phyloP scores from a whole-genome alignment of 306 rosid species.

The Vachellia pachyceras region DNA sequence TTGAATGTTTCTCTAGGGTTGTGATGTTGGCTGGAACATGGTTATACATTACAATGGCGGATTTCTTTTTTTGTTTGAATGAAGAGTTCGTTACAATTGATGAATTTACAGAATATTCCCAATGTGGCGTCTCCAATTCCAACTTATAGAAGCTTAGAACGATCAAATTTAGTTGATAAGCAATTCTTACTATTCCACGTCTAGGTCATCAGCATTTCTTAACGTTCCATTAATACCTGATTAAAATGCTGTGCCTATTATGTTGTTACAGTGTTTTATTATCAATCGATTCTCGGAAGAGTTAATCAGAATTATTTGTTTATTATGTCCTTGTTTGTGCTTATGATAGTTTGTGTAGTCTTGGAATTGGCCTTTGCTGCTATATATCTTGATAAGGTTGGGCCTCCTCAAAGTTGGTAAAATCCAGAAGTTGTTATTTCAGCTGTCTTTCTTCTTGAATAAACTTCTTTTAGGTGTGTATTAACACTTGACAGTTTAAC shows the following conservation, averaged over 20 bases:
- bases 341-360: conserved; percentile 6
- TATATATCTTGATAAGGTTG: conserved; percentile 7
- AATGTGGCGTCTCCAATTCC: neutral
- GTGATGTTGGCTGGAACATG: neutral
- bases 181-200: neutral
- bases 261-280: neutral
- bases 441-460: neutral
- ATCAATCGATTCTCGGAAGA: neutral
- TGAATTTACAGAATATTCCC: conserved; percentile 20
- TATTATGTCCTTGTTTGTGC: conserved; percentile 13
- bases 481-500: conserved; percentile 14
- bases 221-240: neutral
- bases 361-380: neutral
- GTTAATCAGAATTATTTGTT: neutral
- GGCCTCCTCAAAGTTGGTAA: neutral
- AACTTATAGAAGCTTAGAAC: neutral
- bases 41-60: conserved; percentile 12
- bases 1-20: conserved; percentile 3
- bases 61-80: neutral
- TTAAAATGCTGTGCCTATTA: neutral
- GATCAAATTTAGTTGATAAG: neutral
- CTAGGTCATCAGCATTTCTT: neutral
- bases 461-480: conserved; percentile 4
- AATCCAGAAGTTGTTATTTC: neutral
- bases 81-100: neutral